Percentiles rank a stretch among this genome's conserved stretches.
These are phyloP conservation scores for Colletotrichum musicola DNA, from an alignment of 2,329 filamentous ascomycete species.

Conservation along the genomic window DNA sequence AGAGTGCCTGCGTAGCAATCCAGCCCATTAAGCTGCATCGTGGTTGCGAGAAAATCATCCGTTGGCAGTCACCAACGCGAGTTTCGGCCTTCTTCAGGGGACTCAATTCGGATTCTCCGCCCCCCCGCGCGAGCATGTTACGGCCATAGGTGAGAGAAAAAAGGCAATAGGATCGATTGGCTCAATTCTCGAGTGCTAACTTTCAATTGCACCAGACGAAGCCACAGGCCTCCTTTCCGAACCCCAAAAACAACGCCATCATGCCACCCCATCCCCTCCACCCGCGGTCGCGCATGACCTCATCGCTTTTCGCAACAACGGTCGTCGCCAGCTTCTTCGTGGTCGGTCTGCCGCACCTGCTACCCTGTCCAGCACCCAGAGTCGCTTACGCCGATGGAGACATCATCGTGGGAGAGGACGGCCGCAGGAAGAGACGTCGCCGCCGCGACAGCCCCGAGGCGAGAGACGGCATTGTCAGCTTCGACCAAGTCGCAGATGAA, in stretches of 20 bases:
- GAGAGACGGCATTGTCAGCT: conserved; percentile 63
- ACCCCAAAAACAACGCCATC: conserved; percentile 42
- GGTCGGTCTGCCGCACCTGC: conserved; percentile 87
- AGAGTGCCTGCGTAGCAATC: conserved; percentile 23
- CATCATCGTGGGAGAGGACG: conserved; percentile 59
- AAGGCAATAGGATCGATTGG: background rate
- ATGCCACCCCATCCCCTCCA: conserved; percentile 89
- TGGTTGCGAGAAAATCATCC: conserved; percentile 27
- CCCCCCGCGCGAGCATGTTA: conserved; percentile 35
- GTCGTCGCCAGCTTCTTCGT: conserved; percentile 91
- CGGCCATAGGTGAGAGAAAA: conserved; percentile 33
- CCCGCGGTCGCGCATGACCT: conserved; percentile 92
- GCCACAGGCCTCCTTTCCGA: conserved; percentile 24
- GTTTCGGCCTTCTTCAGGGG: conserved; percentile 11
- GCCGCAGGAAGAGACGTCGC: conserved; percentile 59
- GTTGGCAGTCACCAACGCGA: conserved; percentile 6
- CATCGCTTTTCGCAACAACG: conserved; percentile 94
- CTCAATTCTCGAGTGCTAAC: background rate
- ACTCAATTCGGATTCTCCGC: conserved; percentile 9
- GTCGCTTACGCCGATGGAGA: conserved; percentile 80
- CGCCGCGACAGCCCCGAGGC: conserved; percentile 52
- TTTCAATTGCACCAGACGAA: conserved; percentile 27
- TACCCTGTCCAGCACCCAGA: conserved; percentile 90
- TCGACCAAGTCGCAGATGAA: conserved; percentile 55
- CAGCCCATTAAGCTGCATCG: conserved; percentile 21